Evolutionary conservation across 768 basidiomycete species (phyloP).

Genomic region (Clathrus columnatus): DNA sequence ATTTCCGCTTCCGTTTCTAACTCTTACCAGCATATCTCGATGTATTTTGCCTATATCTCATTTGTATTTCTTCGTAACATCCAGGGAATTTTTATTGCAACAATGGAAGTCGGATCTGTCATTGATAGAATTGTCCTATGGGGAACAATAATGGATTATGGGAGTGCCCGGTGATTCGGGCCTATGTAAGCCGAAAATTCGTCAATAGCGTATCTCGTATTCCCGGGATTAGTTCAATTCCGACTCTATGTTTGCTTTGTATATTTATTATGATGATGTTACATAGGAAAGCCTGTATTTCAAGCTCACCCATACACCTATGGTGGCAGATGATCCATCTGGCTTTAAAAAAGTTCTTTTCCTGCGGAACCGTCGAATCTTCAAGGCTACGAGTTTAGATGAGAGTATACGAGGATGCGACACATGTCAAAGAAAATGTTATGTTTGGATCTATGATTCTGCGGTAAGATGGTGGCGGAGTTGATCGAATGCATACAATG

Average conservation of each 20-base stretch:
- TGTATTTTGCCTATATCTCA: too few species aligned
- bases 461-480: conserved; percentile 33
- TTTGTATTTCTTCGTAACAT: neutral
- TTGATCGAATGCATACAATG: conserved; percentile 8
- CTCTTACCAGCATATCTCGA: too few species aligned
- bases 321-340: conserved; percentile 19
- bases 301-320: conserved; percentile 47
- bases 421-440: conserved; percentile 48
- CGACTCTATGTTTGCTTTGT: conserved; percentile 43
- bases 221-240: conserved; percentile 63
- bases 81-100: neutral
- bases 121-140: too few species aligned
- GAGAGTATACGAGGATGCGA: conserved; percentile 64
- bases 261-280: neutral
- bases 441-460: conserved; percentile 38
- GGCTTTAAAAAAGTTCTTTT: conserved; percentile 38
- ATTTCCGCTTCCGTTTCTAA: conserved; percentile 77
- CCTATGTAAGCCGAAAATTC: too few species aligned
- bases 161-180: neutral
- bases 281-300: conserved; percentile 28
- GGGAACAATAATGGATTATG: too few species aligned
- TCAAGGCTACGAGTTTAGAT: conserved; percentile 43
- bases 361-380: conserved; percentile 41
- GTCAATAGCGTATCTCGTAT: conserved; percentile 68
- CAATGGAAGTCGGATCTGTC: neutral